Percentiles rank a stretch among this genome's conserved stretches.
Evolutionary conservation across 345 rosid species (phyloP).

Genomic region (Gossypioides kirkii): DNA sequence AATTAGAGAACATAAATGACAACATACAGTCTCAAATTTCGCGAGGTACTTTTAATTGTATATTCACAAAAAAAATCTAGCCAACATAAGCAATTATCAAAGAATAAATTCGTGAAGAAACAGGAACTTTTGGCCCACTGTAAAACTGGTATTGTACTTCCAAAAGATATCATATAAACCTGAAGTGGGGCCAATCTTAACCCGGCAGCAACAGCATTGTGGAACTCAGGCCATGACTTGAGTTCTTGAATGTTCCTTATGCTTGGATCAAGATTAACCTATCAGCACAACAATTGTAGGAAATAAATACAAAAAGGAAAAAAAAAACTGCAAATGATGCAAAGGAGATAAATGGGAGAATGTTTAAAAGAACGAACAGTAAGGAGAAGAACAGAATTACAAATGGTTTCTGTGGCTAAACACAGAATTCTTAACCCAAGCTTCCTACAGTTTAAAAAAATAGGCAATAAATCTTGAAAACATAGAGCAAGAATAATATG

Average conservation of each 20-base stretch:
- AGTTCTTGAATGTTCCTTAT: slow-evolving; percentile 87
- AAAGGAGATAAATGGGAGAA: background rate
- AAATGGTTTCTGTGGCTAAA: background rate
- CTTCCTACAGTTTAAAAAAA: background rate
- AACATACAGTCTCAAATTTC: background rate
- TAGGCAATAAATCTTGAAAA: background rate
- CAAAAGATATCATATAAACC: slow-evolving; percentile 41
- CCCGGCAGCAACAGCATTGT: slow-evolving; percentile 98
- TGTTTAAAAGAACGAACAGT: background rate
- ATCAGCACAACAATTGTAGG: slow-evolving; percentile 16
- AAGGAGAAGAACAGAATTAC: slow-evolving; percentile 5
- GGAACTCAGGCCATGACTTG: slow-evolving; percentile 98
- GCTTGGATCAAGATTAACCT: slow-evolving; percentile 94
- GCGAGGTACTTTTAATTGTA: background rate
- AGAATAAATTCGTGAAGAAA: background rate
- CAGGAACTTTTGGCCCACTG: background rate
- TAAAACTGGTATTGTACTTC: background rate
- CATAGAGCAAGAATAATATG: background rate
- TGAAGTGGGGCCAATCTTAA: slow-evolving; percentile 88
- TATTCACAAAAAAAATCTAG: background rate
- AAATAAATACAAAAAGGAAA: slow-evolving; percentile 22
- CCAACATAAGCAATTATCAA: slow-evolving; percentile 1
- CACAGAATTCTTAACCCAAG: background rate
- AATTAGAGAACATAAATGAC: background rate
- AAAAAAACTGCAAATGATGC: background rate